These are phyloP conservation scores for Glebionis coronaria DNA, from an alignment of 129 eudicot species.

Conservation along the genomic window DNA sequence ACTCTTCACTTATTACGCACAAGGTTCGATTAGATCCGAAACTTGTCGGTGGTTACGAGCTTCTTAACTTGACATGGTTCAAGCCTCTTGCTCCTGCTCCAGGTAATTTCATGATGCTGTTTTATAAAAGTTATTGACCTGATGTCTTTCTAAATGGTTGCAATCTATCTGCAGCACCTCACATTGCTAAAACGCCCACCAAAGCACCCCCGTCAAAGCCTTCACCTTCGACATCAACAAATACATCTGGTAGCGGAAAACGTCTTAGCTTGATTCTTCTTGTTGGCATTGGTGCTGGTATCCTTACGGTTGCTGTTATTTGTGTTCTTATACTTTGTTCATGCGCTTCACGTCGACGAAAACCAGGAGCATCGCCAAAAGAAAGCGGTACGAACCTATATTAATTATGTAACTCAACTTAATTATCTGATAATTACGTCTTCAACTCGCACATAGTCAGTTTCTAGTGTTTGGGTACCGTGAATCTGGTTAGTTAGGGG, in stretches of 20 bases:
- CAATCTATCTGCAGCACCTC: constrained; percentile 58
- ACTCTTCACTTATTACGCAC: constrained; percentile 70
- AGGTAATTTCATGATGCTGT: constrained; percentile 45
- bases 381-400: constrained; percentile 56
- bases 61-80: constrained; percentile 89
- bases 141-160: constrained; percentile 1
- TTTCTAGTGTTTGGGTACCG: background rate
- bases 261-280: constrained; percentile 55
- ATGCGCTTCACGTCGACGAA: constrained; percentile 50
- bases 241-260: constrained; percentile 50
- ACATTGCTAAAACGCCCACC: constrained; percentile 45
- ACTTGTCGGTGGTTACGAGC: constrained; percentile 74
- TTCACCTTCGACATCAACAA: constrained; percentile 46
- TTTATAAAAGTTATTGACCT: background rate
- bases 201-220: constrained; percentile 47
- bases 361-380: constrained; percentile 43
- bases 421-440: background rate
- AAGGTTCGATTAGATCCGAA: constrained; percentile 69
- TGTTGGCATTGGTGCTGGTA: constrained; percentile 63
- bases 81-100: constrained; percentile 57
- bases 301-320: constrained; percentile 54
- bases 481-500: constrained; percentile 7
- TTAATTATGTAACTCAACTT: background rate
- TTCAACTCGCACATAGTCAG: background rate
- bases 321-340: constrained; percentile 56